Base-by-base conservation (phyloP, 139 green algal genomes). In the Zygnema cylindricum region DNA sequence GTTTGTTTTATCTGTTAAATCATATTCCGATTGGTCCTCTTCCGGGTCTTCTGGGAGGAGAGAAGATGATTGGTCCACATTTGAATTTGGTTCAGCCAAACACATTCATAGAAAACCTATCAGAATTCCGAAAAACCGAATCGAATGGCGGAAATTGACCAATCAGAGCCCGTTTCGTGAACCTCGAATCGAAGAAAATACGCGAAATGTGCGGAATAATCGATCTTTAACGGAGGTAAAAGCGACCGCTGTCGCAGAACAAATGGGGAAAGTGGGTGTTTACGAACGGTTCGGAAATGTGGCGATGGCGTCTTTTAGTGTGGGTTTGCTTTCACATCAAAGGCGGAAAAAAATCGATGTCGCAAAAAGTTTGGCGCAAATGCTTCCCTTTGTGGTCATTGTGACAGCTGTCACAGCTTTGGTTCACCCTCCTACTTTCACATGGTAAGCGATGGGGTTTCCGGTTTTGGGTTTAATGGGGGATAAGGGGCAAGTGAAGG, bases 321-420 rank as follows among this genome's bases (percentile, higher is more conserved):
- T 7, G 3, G 85, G 36, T 22, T 40, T 41, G 22, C 33, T 39
- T 35, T 11, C 42, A 43, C 33, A 88, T 2, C 11, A 7, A 75
- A 71, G 11, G 42, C 42, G 71, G 42, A 2, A 11, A 22, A 88
- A 88, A 11, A 7, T 88, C 1, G 81, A 90, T 79, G 11, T 88
- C n/a, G 85, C 77, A 1, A 90, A 90, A 38, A 49, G 33, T 11
- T 35, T 90, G 16, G 89, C 86, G 1, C 36, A 40, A 25, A 30
- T 90, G 63, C 41, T 91, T 36, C 86, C 86, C 30, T 85, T 75
- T 43, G 82, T 86, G 25, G 82, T 91, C 33, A 35, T 86, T 32
- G 82, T 81, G 21, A 91, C 82, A 33, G 82, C 82, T 3, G 82
- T 85, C 11, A n/a, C 36, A 1, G 55, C 87, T n/a, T 49, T 91